phyloP scores from a whole-genome alignment of 352 stramenopile species.

The Paralagenidium karlingii region DNA sequence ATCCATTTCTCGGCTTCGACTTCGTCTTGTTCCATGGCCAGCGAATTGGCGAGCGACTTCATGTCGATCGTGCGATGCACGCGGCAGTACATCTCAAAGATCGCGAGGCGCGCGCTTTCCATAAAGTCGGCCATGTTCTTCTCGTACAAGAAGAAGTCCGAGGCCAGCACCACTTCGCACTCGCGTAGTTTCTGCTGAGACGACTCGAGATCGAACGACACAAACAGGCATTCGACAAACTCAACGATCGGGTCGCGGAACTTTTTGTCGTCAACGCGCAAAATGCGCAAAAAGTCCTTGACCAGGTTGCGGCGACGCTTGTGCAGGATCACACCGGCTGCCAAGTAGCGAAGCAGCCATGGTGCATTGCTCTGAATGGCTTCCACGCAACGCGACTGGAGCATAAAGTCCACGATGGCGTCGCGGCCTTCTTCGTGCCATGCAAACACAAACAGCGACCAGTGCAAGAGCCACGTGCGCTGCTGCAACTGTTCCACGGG shows the following conservation, averaged over 20 bases:
- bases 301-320: slow-evolving; percentile 90
- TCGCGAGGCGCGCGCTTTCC: slow-evolving; percentile 94
- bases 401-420: slow-evolving; percentile 96
- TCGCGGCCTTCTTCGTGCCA: slow-evolving; percentile 91
- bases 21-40: slow-evolving; percentile 92
- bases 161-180: slow-evolving; percentile 91
- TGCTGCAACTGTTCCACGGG: slow-evolving; percentile 93
- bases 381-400: slow-evolving; percentile 86
- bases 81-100: slow-evolving; percentile 99
- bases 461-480: slow-evolving; percentile 97
- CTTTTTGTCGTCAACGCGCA: slow-evolving; percentile 81
- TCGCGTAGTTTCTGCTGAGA: slow-evolving; percentile 89
- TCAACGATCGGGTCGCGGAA: slow-evolving; percentile 81
- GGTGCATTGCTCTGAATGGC: slow-evolving; percentile 98
- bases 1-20: slow-evolving; percentile 96
- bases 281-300: slow-evolving; percentile 93
- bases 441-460: slow-evolving; percentile 94
- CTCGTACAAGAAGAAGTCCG: slow-evolving; percentile 97
- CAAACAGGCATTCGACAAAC: slow-evolving; percentile 97
- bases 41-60: slow-evolving; percentile 91
- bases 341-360: slow-evolving; percentile 96
- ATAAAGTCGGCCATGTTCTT: slow-evolving; percentile 97
- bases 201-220: slow-evolving; percentile 98
- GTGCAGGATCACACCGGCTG: slow-evolving; percentile 94
- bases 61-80: slow-evolving; percentile 99